A percentile compares a stretch with the other conserved stretches of the same genome.
These are phyloP conservation scores for Lumnitzera racemosa DNA, from an alignment of 345 rosid genomes.

Conservation along the genomic window DNA sequence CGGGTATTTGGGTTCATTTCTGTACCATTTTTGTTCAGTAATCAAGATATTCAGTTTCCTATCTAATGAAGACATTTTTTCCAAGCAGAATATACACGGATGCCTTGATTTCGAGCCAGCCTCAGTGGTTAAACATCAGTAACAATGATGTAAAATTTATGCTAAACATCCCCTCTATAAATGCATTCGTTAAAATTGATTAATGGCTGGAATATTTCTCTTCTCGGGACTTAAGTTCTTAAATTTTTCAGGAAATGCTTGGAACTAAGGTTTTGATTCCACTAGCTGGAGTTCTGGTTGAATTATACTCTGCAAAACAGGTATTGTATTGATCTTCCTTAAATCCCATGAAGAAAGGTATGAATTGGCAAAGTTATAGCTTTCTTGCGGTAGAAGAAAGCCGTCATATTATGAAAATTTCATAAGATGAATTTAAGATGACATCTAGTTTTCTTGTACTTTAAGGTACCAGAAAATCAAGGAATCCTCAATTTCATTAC, in stretches of 20 bases:
- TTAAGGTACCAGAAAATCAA: slow-evolving; percentile 71
- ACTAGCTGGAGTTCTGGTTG: slow-evolving; percentile 67
- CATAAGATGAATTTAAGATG: background rate
- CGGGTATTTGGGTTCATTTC: slow-evolving; percentile 25
- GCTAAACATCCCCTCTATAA: no score
- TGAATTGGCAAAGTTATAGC: no score
- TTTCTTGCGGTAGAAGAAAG: no score
- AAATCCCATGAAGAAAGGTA: no score
- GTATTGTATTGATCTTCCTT: slow-evolving; percentile 36
- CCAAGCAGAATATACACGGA: slow-evolving; percentile 54
- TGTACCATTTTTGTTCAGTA: background rate
- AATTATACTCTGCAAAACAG: slow-evolving; percentile 68
- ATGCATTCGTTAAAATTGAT: background rate
- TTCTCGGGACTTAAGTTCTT: background rate
- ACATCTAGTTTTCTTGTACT: background rate
- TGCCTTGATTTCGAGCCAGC: slow-evolving; percentile 57
- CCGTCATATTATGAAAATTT: background rate
- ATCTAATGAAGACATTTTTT: background rate
- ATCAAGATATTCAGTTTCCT: slow-evolving; percentile 1
- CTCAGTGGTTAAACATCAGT: slow-evolving; percentile 59
- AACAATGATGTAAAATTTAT: slow-evolving; percentile 9
- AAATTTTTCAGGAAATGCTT: slow-evolving; percentile 41
- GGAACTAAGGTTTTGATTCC: slow-evolving; percentile 88
- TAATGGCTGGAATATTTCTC: background rate
- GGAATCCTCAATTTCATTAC: slow-evolving; percentile 51